Evolutionary conservation across 2,329 filamentous ascomycete genomes (phyloP), one percentile per base, ranked within the genome.

Genomic region (Graphiopsis chlorocephala): DNA sequence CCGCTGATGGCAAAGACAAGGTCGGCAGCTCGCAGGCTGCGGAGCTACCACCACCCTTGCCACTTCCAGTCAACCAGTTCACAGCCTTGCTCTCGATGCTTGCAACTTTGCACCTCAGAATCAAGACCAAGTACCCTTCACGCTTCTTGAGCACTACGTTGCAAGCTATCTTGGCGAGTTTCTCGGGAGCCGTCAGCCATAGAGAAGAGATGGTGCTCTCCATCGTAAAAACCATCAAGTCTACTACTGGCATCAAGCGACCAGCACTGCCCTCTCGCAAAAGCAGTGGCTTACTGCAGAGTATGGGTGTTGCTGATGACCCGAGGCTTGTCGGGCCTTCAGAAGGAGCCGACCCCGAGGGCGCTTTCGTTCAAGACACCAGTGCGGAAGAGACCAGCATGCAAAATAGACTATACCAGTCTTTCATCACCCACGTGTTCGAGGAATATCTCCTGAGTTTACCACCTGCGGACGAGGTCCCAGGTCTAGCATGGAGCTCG

Each of bases 61-160:
- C 82, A 20, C 73, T 82, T 11, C 74, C 78, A 23, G 76, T 81
- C 14, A 72, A 80, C 59, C 87, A 87, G 68, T 93, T 93, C 74
- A 86, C 90, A 69, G 84, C 85, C 6, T 80, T 94, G 3, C 82
- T 93, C 33, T 86, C 86, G 55, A 87, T 93, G 81, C 83, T 95
- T 14, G 84, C 86, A 33, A 89, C 91, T 64, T 79, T 94, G 14
- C 90, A 93, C 76, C 85, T 84, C 63, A 84, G 91, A 65, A 88
- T 95, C 73, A 88, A 89, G 78, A 91, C 91, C 6, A 91, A 90
- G 74, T 88, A 87, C 67, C 91, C 91, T 1, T 93, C 90, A 56
- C 85, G 90, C 35, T 95, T 94, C 76, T 82, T 95, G 23, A 90
- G 90, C 60, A 88, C 88, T 0, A 90, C 89, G n/a, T 80, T 95